These are phyloP conservation scores for Euphorbia lathyris DNA, from an alignment of 345 rosid genomes.

Conservation along the genomic window DNA sequence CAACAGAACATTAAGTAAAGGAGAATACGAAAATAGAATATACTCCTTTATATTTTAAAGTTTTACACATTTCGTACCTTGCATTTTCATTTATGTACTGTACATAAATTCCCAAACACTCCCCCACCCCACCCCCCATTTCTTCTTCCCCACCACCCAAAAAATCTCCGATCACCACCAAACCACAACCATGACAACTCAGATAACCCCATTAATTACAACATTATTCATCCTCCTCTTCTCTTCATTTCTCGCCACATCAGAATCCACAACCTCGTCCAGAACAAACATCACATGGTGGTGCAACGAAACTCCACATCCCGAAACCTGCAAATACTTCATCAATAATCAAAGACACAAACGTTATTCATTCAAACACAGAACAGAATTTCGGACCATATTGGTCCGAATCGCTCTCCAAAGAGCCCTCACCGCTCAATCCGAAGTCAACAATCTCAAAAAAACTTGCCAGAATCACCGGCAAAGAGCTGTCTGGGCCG, in stretches of 20 bases:
- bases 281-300: slow-evolving; percentile 45
- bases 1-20: slow-evolving; percentile 27
- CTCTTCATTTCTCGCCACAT: slow-evolving; percentile 21
- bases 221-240: slow-evolving; percentile 24
- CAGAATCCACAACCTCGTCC: slow-evolving; percentile 16
- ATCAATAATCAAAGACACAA: slow-evolving; percentile 23
- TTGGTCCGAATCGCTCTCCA: slow-evolving; percentile 50
- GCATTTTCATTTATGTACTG: slow-evolving; percentile 27
- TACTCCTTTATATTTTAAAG: not conserved
- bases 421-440: slow-evolving; percentile 36
- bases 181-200: slow-evolving; percentile 17
- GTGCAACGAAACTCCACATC: slow-evolving; percentile 82
- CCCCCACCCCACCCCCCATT: not conserved
- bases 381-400: slow-evolving; percentile 50
- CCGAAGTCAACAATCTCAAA: slow-evolving; percentile 26
- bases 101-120: slow-evolving; percentile 20
- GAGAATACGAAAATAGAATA: slow-evolving; percentile 11
- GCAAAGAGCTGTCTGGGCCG: slow-evolving; percentile 50
- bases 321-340: slow-evolving; percentile 59
- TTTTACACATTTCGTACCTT: slow-evolving; percentile 16
- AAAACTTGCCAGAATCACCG: slow-evolving; percentile 25
- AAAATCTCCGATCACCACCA: slow-evolving; percentile 15
- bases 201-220: slow-evolving; percentile 9
- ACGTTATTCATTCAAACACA: slow-evolving; percentile 32
- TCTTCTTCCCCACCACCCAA: slow-evolving; percentile 23